These are phyloP conservation scores for Plasmodium knowlesi DNA, from an alignment of 169 alveolate species.

Conservation along the genomic window DNA sequence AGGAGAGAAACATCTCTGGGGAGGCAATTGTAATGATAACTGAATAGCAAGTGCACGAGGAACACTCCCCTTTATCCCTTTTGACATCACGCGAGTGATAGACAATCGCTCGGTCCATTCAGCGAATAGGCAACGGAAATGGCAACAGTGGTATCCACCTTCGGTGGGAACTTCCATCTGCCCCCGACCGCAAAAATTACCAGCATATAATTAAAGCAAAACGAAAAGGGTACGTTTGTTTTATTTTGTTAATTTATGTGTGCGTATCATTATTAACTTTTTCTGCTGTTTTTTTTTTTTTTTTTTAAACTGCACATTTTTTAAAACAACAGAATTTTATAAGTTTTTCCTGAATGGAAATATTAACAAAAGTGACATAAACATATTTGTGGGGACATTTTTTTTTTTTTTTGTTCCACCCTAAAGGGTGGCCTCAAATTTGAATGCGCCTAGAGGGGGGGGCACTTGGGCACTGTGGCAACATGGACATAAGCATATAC, in stretches of 20 bases:
- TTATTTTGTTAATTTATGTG: constrained; percentile 8
- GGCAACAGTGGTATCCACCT: not conserved
- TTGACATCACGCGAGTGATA: not conserved
- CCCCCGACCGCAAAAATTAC: not conserved
- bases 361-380: constrained; percentile 22
- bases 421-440: not conserved
- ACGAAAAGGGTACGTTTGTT: not conserved
- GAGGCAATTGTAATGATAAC: not conserved
- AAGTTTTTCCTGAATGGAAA: not conserved
- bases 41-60: not conserved
- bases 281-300: constrained; percentile 7
- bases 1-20: not conserved
- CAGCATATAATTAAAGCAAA: not conserved
- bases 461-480: not conserved
- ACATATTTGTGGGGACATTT: not conserved
- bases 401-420: not conserved
- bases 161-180: not conserved
- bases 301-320: constrained; percentile 26
- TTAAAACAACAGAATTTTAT: constrained; percentile 6
- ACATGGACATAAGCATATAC: not conserved
- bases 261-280: not conserved
- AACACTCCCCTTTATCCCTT: not conserved
- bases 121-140: not conserved
- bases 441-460: not conserved
- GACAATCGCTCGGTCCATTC: not conserved